Evolutionary conservation across 202 grass and related monocot species (phyloP), one percentile per base, ranked within the genome.

Genomic region (Cymbopogon flexuosus): DNA sequence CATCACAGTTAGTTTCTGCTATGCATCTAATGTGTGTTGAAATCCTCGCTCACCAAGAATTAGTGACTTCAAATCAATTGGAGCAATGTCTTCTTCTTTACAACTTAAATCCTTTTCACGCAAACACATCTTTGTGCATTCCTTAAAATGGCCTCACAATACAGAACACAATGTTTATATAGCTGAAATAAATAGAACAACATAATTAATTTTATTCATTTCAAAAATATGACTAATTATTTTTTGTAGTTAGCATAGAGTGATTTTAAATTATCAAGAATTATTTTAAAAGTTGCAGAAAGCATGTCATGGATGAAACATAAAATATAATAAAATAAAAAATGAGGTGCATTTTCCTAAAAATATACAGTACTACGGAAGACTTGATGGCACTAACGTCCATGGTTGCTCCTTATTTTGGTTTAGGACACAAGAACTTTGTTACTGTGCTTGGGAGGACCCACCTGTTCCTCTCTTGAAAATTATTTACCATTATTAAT

Each of bases 91-190:
- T 59, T 62, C 80, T 77, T 77, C 76, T 65, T 78, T 61, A 87
- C 52, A 82, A 39, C 59, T 78, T 56, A 87, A 79, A 63, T 79
- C 56, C 72, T 81, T 80, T 43, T 37, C 59, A 41, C 72, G 68
- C 41, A 87, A 87, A 65, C 72, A 88, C 90, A 93, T 93, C 57
- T 93, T 93, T 87, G 81, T 84, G 81, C 87, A 93, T 93, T 79
- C 87, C 84, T 85, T 76, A 68, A 24, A 69, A 41, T 75, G 56
- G 36, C 56, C 41, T 76, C 70, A 39, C 49, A 63, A 29, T 16
- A 27, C 45, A 54, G 56, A 54, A 42, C 43, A 31, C 30, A 56
- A 46, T 33, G 52, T 63, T 41, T 65, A 19, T 30, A 65, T 24
- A 11, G 3, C 75, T 85, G 83, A 5, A 65, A 35, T 42, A 72